Evolutionary conservation across 257 asterid genomes (phyloP), one percentile per base, ranked within the genome.

Genomic region (Cinchona pubescens): DNA sequence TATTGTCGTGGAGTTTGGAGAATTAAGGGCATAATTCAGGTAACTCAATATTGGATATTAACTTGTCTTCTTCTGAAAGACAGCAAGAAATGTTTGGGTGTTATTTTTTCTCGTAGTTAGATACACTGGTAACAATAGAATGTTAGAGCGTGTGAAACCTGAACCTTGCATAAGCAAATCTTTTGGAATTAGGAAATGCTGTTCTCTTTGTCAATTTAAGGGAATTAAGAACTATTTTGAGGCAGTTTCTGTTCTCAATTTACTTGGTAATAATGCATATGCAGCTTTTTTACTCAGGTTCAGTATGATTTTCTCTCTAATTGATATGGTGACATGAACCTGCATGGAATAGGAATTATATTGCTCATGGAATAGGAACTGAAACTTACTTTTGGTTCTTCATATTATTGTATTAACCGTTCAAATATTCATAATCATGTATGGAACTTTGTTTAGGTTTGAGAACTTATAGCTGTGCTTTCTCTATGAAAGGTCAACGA

Each of bases 1-100:
- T 84, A 85, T 65, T 86, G 91, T 66, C 90, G 96, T 23, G 99
- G 99, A 66, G 99, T 92, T 82, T 95, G 98, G 99, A 91, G 98
- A 85, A 92, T 95, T 80, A 95, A 87, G 82, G 99, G 99, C 71
- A 95, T 95, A 40, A 95, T 95, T 84, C 99, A 95, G 99, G 99
- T 92, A 74, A n/a, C n/a, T n/a, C n/a, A n/a, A n/a, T n/a, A n/a
- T n/a, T n/a, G n/a, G n/a, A n/a, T n/a, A n/a, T n/a, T n/a, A n/a
- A n/a, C n/a, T n/a, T n/a, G 14, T 32, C 46, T 23, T 49, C 11
- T 70, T 70, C 19, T 48, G 13, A 70, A 49, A 42, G 63, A 32
- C 12, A 8, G n/a, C 16, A 62, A 32, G 13, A 62, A 14, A 15
- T 21, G 4, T n/a, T 49, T 70, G 21, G 9, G 34, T 32, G 35